These are phyloP conservation scores for Ophiosphaerella korrae DNA, from an alignment of 2,329 filamentous ascomycete species.

Conservation along the genomic window DNA sequence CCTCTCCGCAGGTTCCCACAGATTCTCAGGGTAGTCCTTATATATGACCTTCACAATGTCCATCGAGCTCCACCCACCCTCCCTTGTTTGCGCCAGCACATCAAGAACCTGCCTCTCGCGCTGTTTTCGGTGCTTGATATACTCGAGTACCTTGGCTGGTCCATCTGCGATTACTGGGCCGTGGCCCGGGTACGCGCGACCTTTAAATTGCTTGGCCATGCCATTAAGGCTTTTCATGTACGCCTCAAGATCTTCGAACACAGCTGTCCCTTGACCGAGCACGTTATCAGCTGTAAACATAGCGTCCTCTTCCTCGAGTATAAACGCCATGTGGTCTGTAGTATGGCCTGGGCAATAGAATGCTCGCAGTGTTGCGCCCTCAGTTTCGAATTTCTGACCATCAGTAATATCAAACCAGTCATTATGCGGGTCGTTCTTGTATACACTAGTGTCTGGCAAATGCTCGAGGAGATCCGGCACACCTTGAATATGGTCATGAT, in stretches of 20 bases:
- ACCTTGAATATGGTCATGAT: conserved; percentile 82
- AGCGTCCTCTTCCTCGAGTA: conserved; percentile 76
- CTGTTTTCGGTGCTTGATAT: conserved; percentile 79
- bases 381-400: conserved; percentile 60
- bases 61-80: conserved; percentile 68
- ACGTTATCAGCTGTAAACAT: conserved; percentile 92
- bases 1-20: conserved; percentile 76
- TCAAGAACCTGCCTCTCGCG: conserved; percentile 63
- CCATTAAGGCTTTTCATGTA: conserved; percentile 72
- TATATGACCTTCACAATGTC: conserved; percentile 92
- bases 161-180: conserved; percentile 79
- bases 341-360: conserved; percentile 77
- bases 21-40: conserved; percentile 72
- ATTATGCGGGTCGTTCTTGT: conserved; percentile 66
- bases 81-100: conserved; percentile 37
- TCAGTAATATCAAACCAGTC: conserved; percentile 61
- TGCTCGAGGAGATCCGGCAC: conserved; percentile 69
- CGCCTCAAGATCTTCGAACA: conserved; percentile 75
- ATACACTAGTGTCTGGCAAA: conserved; percentile 67
- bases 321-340: conserved; percentile 78
- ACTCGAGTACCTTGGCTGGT: conserved; percentile 73
- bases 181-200: conserved; percentile 84
- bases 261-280: conserved; percentile 82
- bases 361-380: conserved; percentile 71
- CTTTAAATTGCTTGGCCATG: conserved; percentile 70